phyloP scores from a whole-genome alignment of 352 stramenopile genomes.

The Pythium oligandrum region DNA sequence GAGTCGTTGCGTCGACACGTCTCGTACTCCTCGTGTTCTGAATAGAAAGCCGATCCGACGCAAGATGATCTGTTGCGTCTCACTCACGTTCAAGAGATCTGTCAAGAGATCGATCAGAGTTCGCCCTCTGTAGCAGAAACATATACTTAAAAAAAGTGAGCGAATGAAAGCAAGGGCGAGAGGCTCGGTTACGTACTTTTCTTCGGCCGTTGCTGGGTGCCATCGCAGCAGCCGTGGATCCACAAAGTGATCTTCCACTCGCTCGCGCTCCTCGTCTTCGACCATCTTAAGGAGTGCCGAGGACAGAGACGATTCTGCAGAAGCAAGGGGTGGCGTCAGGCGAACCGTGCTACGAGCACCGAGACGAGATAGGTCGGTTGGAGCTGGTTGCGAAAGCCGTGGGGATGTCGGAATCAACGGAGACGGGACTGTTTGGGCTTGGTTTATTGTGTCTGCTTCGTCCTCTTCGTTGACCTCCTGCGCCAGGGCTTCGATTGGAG shows the following conservation, averaged over 20 bases:
- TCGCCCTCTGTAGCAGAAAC: conserved; percentile 18
- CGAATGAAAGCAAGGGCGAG: neutral
- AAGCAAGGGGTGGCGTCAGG: too few species aligned
- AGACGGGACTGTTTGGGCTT: too few species aligned
- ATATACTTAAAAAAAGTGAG: neutral
- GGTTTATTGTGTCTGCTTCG: too few species aligned
- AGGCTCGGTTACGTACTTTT: conserved; percentile 15
- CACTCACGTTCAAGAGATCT: conserved; percentile 37
- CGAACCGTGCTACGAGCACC: too few species aligned
- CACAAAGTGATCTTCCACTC: conserved; percentile 20
- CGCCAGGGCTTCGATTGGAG: too few species aligned
- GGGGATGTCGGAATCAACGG: too few species aligned
- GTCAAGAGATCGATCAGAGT: conserved; percentile 43
- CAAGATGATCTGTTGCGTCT: conserved; percentile 52
- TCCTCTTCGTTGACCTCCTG: too few species aligned
- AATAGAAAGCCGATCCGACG: conserved; percentile 53
- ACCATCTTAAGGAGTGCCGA: conserved; percentile 15
- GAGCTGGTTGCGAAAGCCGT: too few species aligned
- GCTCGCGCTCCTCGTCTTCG: conserved; percentile 23
- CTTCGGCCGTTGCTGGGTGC: conserved; percentile 43
- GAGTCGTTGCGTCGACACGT: conserved; percentile 7
- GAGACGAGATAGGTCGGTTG: too few species aligned
- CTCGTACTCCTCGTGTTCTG: conserved; percentile 21
- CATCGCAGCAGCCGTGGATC: conserved; percentile 42
- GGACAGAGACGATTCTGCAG: too few species aligned